Percentiles rank a stretch among this genome's conserved stretches.
phyloP scores from a whole-genome alignment of 2,329 filamentous ascomycete genomes.

The Hypoxylon sp. region DNA sequence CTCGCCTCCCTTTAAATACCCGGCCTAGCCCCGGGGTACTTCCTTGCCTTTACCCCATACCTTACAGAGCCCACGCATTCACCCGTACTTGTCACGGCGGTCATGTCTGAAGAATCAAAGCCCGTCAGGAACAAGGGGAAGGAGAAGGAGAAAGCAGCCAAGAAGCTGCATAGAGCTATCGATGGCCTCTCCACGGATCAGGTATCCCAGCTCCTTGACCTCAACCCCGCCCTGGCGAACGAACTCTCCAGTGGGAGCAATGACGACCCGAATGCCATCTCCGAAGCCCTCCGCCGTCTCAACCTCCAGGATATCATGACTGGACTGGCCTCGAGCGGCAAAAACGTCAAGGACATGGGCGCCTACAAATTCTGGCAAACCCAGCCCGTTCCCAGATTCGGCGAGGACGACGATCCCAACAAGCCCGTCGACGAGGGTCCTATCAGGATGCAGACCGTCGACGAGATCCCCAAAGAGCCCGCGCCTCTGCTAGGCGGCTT shows the following conservation, averaged over 20 bases:
- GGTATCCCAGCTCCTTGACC: constrained; percentile 70
- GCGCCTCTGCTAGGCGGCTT: constrained; percentile 80
- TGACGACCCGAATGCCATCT: constrained; percentile 46
- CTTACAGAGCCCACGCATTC: not conserved
- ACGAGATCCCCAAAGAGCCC: constrained; percentile 80
- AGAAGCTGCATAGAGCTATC: constrained; percentile 63
- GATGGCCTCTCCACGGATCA: constrained; percentile 63
- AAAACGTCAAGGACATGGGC: constrained; percentile 95
- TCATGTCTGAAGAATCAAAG: constrained; percentile 66
- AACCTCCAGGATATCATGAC: constrained; percentile 77
- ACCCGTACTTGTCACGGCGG: not conserved
- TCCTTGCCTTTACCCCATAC: constrained; percentile 2
- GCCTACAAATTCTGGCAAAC: constrained; percentile 99
- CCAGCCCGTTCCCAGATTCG: constrained; percentile 90
- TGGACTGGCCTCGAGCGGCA: constrained; percentile 76
- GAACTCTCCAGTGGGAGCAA: constrained; percentile 56
- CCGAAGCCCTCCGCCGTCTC: constrained; percentile 66
- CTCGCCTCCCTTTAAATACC: not conserved
- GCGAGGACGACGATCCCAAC: constrained; percentile 60
- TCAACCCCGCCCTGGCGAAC: constrained; percentile 76
- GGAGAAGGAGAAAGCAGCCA: constrained; percentile 56
- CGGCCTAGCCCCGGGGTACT: not conserved
- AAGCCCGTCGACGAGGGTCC: constrained; percentile 76
- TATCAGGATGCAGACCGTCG: constrained; percentile 79
- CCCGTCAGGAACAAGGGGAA: constrained; percentile 59